Evolutionary conservation across 2,329 filamentous ascomycete species (phyloP).

Genomic region (Paramyrothecium roridum): DNA sequence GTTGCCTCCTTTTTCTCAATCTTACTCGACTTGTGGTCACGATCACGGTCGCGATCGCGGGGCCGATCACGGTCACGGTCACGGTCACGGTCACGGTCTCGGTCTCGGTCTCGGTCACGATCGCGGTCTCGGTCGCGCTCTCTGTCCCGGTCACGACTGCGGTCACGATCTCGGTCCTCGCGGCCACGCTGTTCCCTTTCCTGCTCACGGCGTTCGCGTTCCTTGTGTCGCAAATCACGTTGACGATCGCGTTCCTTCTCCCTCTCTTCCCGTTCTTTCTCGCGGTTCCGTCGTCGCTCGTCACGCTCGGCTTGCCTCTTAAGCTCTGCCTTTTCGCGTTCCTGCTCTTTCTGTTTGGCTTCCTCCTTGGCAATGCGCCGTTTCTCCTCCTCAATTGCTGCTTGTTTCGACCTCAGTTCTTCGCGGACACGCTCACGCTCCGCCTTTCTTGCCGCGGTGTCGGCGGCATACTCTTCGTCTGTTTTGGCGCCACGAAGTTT

Average conservation of each 20-base stretch:
- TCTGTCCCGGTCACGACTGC: slow-evolving; percentile 20
- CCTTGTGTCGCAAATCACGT: slow-evolving; percentile 35
- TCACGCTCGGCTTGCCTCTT: slow-evolving; percentile 49
- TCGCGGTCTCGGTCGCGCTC: slow-evolving; percentile 26
- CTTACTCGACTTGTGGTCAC: slow-evolving; percentile 25
- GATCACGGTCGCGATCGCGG: slow-evolving; percentile 24
- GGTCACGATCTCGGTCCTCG: slow-evolving; percentile 25
- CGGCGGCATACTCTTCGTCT: slow-evolving; percentile 69
- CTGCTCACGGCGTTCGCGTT: slow-evolving; percentile 33
- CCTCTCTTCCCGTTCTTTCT: slow-evolving; percentile 55
- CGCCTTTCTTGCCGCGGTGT: slow-evolving; percentile 57
- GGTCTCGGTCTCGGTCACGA: slow-evolving; percentile 24
- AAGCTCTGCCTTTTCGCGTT: slow-evolving; percentile 45
- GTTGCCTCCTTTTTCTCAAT: slow-evolving; percentile 35
- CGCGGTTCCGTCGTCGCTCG: slow-evolving; percentile 44
- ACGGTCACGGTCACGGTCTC: slow-evolving; percentile 25
- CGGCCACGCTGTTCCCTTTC: slow-evolving; percentile 32
- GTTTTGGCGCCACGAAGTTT: slow-evolving; percentile 64
- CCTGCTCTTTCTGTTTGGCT: slow-evolving; percentile 46
- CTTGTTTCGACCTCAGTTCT: slow-evolving; percentile 56
- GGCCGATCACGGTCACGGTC: slow-evolving; percentile 25
- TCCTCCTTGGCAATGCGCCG: slow-evolving; percentile 55
- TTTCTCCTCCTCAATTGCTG: slow-evolving; percentile 60
- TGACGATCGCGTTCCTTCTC: slow-evolving; percentile 40
- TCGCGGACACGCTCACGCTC: slow-evolving; percentile 61